Percentiles rank a stretch among this genome's conserved stretches.
phyloP scores from a whole-genome alignment of 257 asterid species.

The Solanum pimpinellifolium region DNA sequence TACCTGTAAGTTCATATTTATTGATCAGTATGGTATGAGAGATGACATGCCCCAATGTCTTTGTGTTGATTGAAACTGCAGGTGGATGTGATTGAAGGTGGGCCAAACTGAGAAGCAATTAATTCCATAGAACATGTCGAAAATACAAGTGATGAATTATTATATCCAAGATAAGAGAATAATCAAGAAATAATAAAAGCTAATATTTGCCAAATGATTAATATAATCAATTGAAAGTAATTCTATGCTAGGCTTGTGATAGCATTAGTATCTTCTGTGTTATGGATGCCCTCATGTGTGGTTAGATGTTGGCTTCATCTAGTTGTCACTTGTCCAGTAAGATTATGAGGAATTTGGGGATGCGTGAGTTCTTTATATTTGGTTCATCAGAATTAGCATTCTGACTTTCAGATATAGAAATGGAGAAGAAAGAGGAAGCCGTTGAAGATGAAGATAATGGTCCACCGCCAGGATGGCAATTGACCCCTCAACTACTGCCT shows the following conservation, averaged over 20 bases:
- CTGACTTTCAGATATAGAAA: slow-evolving; percentile 1
- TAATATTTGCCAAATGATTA: not conserved
- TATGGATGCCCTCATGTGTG: not conserved
- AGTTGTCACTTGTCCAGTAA: not conserved
- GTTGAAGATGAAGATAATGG: slow-evolving; percentile 19
- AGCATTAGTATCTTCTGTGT: not conserved
- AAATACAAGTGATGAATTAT: not conserved
- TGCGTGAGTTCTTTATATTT: slow-evolving; percentile 2
- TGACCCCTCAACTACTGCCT: slow-evolving; percentile 21
- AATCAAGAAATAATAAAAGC: not conserved
- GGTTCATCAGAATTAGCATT: not conserved
- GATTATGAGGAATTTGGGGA: not conserved
- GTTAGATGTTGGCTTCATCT: not conserved
- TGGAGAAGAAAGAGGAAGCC: slow-evolving; percentile 1
- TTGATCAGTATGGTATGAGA: not conserved
- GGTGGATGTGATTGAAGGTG: not conserved
- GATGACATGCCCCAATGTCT: not conserved
- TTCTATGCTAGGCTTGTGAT: not conserved
- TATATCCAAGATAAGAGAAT: not conserved
- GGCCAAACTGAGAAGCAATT: not conserved
- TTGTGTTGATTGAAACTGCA: not conserved
- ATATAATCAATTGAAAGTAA: not conserved
- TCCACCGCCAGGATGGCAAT: slow-evolving; percentile 64
- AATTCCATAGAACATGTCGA: not conserved
- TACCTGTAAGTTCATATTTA: not conserved